Base-by-base conservation (phyloP, 352 stramenopile species). In the Pythium oligandrum region DNA sequence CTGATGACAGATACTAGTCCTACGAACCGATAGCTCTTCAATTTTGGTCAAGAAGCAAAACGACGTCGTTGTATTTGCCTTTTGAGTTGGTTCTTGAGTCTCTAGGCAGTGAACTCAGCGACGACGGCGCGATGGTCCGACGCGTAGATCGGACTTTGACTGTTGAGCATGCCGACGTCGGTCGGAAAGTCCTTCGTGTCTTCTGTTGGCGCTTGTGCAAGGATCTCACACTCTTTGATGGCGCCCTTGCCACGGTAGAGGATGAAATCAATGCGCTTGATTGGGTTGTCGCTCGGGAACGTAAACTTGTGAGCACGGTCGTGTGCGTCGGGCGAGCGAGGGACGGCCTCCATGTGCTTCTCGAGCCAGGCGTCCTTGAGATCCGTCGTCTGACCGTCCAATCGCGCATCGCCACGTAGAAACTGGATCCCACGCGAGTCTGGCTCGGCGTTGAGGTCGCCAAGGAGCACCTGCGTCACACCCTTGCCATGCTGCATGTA, bases 251-350 rank as follows among this genome's bases (percentile, higher is more conserved):
- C 77, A 10, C 83, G 78, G 46, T 74, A 89, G 34, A 95, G 45
- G 11, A 91, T 69, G 37, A 92, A 91, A 54, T 96, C 86, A 47
- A 96, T 96, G n/a, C 84, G 81, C 50, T 96, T 96, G 12, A 72
- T 63, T 6, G 86, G 86, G 31, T 80, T 74, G 55, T 96, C 85
- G 51, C 76, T 93, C 10, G 86, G 83, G 50, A 96, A 96, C 8
- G 86, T 96, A 53, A 94, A 93, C 51, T 75, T 81, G 38, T 65
- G 48, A 11, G 64, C 48, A 3, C 70, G 72, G 51, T 94, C 75
- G 0, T 55, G 30, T 1, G 36, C 47, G 34, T 88, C 59, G 17
- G 31, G 57, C 0, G 83, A 96, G 1, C 73, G 63, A 48, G 81
- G 78, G 38, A 63, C 53, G 4, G 84, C 72, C 56, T 96, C 86